Base-by-base conservation (phyloP, 2,329 filamentous ascomycete genomes). In the Aspergillus fructus region DNA sequence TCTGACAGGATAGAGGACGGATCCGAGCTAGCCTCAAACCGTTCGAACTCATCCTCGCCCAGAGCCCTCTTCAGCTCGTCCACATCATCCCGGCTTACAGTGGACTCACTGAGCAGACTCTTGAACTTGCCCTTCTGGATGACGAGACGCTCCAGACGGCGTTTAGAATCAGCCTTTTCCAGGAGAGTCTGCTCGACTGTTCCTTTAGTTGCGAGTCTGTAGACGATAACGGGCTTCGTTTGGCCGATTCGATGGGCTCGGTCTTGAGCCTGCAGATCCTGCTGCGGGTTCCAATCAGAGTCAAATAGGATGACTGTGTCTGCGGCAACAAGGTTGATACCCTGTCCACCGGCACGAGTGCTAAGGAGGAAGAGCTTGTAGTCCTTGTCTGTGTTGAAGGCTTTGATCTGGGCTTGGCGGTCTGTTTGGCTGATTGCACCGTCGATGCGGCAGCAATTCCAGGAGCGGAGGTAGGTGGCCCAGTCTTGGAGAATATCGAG, bases 191-290 rank as follows among this genome's bases (percentile, higher is more conserved):
- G 91, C 71, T 99, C 94, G 0, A 99, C 91, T 0, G 94, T 97
- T 8, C 89, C 90, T 67, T 93, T 92, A 0, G 94, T 99, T 0
- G 94, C 93, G 34, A 99, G 87, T 1, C 94, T 89, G 74, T 96
- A 99, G 0, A 99, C 89, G 19, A 99, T 86, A 1, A 99, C 94
- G 0, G 94, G 94, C 2, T 88, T 84, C 0, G 88, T 96, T 73
- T 99, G 94, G 0, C 94, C 94, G 61, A 99, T 97, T 12, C 94
- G 86, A 71, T 99, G 94, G 0, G 91, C 92, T 5, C 94, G 90
- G 69, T 99, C 94, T 74, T 97, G 94, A 0, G 94, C 94, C 70
- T 99, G 94, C 0, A 99, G 81, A 72, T 99, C 94, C 70, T 97
- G 93, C 71, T 99, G 94, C 0, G 94, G 94, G 66, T 99, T 99